These are phyloP conservation scores for Fusarium longipes DNA, from an alignment of 2,329 filamentous ascomycete species.

Conservation along the genomic window DNA sequence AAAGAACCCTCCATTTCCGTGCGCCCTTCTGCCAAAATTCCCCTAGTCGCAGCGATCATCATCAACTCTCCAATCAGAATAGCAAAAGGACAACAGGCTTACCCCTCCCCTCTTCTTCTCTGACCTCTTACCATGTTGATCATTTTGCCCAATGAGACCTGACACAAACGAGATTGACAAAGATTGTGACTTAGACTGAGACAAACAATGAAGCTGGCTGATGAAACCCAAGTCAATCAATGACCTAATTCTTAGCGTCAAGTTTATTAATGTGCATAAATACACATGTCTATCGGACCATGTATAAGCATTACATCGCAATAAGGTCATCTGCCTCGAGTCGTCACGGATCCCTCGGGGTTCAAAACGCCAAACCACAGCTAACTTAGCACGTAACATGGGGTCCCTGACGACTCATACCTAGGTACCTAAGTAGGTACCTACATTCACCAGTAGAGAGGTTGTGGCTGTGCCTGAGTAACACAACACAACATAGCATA, in stretches of 20 bases:
- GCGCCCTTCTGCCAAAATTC: slow-evolving; percentile 28
- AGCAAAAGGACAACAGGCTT: not conserved
- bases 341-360: slow-evolving; percentile 44
- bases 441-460: slow-evolving; percentile 10
- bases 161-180: not conserved
- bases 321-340: slow-evolving; percentile 30
- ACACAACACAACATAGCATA: not conserved
- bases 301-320: not conserved
- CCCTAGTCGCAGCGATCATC: slow-evolving; percentile 35
- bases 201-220: not conserved
- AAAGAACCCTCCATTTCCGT: slow-evolving; percentile 31
- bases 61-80: slow-evolving; percentile 14
- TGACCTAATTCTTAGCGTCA: not conserved
- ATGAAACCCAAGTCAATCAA: not conserved
- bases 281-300: not conserved
- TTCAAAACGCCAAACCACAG: slow-evolving; percentile 25
- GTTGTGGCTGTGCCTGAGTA: slow-evolving; percentile 34
- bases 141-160: slow-evolving; percentile 31
- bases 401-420: slow-evolving; percentile 26
- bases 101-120: slow-evolving; percentile 3
- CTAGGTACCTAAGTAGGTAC: too few species aligned
- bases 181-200: not conserved
- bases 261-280: not conserved
- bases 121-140: slow-evolving; percentile 26
- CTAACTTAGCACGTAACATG: slow-evolving; percentile 19